Conservation (phyloP, 2,329 filamentous ascomycete species). For the Arthrinium puccinioides region DNA sequence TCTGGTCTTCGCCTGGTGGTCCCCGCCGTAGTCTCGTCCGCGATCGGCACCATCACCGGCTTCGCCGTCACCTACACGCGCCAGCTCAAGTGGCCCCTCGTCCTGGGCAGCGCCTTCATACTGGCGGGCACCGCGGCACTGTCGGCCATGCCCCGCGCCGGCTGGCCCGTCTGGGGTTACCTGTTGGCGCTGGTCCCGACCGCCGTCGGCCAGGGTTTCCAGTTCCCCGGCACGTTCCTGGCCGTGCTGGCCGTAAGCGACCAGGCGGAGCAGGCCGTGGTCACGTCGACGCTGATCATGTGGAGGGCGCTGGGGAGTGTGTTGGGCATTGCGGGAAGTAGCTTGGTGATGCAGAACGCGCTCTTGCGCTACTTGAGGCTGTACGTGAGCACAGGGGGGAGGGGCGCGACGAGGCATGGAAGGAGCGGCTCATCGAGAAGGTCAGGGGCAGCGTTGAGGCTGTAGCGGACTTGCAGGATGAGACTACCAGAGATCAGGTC, state of each 20-base stretch:
- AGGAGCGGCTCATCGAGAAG: constrained; percentile 43
- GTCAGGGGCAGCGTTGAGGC: constrained; percentile 50
- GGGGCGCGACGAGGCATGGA: constrained; percentile 39
- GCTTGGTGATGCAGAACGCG: constrained; percentile 66
- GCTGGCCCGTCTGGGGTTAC: constrained; percentile 45
- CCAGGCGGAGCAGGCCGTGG: constrained; percentile 58
- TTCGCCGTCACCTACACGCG: constrained; percentile 55
- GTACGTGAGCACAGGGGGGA: constrained; percentile 37
- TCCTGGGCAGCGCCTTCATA: constrained; percentile 39
- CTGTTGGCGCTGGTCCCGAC: constrained; percentile 49
- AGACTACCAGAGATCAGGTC: constrained; percentile 42
- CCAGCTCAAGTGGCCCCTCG: constrained; percentile 51
- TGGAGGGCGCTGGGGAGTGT: constrained; percentile 68
- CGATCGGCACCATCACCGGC: constrained; percentile 49
- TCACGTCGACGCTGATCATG: constrained; percentile 62
- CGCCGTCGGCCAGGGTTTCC: constrained; percentile 54
- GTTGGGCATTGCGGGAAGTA: constrained; percentile 65
- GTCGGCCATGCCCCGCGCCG: constrained; percentile 35
- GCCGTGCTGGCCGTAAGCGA: constrained; percentile 51
- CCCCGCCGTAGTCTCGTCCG: constrained; percentile 49
- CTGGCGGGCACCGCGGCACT: constrained; percentile 45
- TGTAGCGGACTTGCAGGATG: constrained; percentile 33
- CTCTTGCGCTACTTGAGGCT: constrained; percentile 51
- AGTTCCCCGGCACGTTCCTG: constrained; percentile 59
- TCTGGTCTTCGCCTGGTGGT: constrained; percentile 67